Evolutionary conservation across 1,139 yeast genomes (phyloP).

Genomic region (Zygoascus meyerae): DNA sequence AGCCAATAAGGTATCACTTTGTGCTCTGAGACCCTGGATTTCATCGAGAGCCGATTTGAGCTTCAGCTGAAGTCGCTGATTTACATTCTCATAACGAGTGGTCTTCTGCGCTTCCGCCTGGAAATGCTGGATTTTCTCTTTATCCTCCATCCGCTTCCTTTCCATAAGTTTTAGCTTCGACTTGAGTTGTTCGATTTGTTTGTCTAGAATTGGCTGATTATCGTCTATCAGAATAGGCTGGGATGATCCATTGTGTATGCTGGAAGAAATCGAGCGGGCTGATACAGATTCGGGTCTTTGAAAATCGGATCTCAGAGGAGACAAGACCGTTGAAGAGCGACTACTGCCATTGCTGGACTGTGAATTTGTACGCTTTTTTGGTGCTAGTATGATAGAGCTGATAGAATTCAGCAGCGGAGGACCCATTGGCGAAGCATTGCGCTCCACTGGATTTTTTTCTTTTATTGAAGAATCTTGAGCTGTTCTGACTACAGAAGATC

Average conservation of each 20-base stretch:
- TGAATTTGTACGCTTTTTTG: background rate
- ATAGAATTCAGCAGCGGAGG: background rate
- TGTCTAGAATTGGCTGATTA: constrained; percentile 1
- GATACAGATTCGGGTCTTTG: constrained; percentile 6
- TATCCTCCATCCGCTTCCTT: constrained; percentile 29
- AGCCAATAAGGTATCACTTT: constrained; percentile 23
- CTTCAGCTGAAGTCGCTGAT: constrained; percentile 34
- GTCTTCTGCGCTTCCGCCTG: constrained; percentile 29
- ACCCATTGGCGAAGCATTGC: background rate
- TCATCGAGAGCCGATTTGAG: constrained; percentile 35
- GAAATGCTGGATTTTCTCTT: constrained; percentile 21
- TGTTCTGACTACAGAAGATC: constrained; percentile 20
- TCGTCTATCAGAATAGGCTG: background rate
- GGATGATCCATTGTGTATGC: constrained; percentile 3
- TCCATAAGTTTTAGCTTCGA: constrained; percentile 30
- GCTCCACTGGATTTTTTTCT: background rate
- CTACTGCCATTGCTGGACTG: background rate
- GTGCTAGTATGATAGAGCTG: background rate
- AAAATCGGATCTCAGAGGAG: background rate
- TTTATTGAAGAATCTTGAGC: background rate
- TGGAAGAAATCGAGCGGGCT: constrained; percentile 2
- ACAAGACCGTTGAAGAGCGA: background rate
- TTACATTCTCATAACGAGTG: constrained; percentile 36
- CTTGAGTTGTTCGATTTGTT: constrained; percentile 29
- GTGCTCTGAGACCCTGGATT: constrained; percentile 27